Conservation (phyloP, 73 alveolate species). For the Paramecium primaurelia region DNA sequence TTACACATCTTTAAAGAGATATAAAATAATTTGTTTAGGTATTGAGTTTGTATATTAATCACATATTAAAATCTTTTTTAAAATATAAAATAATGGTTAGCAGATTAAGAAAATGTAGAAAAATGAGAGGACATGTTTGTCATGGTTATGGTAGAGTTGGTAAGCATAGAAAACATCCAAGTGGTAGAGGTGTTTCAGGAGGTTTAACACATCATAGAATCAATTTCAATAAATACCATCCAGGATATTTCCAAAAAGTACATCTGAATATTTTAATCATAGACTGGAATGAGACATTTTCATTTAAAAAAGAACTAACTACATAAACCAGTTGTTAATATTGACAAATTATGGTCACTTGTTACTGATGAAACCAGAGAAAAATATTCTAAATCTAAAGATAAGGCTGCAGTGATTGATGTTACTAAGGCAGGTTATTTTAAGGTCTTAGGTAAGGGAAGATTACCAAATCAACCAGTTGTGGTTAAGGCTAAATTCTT, state of each 20-base stretch:
- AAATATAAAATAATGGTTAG: slow-evolving; percentile 74
- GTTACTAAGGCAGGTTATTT: slow-evolving; percentile 96
- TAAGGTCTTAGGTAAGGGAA: slow-evolving; percentile 96
- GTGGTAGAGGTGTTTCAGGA: slow-evolving; percentile 98
- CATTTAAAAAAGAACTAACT: slow-evolving; percentile 94
- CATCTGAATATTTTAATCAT: background rate
- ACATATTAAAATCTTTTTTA: slow-evolving; percentile 14
- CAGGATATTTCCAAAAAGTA: slow-evolving; percentile 98
- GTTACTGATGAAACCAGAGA: slow-evolving; percentile 93
- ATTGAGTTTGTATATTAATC: background rate
- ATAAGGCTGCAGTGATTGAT: slow-evolving; percentile 92
- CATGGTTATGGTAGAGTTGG: slow-evolving; percentile 98
- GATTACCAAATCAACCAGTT: slow-evolving; percentile 89
- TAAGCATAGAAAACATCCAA: slow-evolving; percentile 97
- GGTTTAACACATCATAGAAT: slow-evolving; percentile 91
- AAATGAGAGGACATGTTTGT: slow-evolving; percentile 96
- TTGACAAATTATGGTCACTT: slow-evolving; percentile 91
- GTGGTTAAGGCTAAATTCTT: slow-evolving; percentile 93
- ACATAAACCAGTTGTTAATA: slow-evolving; percentile 85
- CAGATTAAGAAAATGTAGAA: slow-evolving; percentile 86
- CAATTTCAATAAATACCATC: slow-evolving; percentile 86
- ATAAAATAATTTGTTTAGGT: background rate
- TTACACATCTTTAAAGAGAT: background rate
- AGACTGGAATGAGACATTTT: slow-evolving; percentile 96
- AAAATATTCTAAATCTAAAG: slow-evolving; percentile 79